These are phyloP conservation scores for Cercospora brassicicola DNA, from an alignment of 2,329 filamentous ascomycete genomes.

Conservation along the genomic window DNA sequence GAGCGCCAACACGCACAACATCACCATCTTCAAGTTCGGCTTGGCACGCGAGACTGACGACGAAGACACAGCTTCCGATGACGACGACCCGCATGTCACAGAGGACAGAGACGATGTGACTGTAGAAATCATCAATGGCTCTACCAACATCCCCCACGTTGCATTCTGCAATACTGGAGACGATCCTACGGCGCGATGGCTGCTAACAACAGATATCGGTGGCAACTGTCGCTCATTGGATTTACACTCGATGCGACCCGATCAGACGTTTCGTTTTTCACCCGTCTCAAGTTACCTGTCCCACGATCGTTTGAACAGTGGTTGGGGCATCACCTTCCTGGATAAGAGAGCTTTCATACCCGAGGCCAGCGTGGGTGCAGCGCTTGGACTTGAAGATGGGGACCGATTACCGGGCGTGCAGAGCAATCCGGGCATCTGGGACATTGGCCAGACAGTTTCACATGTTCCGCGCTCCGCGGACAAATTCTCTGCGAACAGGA, in stretches of 20 bases:
- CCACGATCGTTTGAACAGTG: constrained; percentile 37
- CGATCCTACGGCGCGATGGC: constrained; percentile 57
- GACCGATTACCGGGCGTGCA: constrained; percentile 25
- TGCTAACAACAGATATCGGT: constrained; percentile 58
- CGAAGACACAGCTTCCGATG: constrained; percentile 20
- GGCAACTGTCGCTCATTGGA: constrained; percentile 37
- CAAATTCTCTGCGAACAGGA: constrained; percentile 15
- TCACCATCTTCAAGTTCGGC: constrained; percentile 62
- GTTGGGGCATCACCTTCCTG: constrained; percentile 43
- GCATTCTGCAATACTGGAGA: constrained; percentile 60
- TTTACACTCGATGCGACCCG: constrained; percentile 26
- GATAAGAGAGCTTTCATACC: constrained; percentile 40
- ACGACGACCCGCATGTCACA: constrained; percentile 24
- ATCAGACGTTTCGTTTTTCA: constrained; percentile 33
- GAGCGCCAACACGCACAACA: constrained; percentile 67
- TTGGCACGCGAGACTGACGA: constrained; percentile 43
- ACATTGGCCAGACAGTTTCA: constrained; percentile 33
- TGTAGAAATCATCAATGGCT: constrained; percentile 35
- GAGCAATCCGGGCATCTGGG: constrained; percentile 30
- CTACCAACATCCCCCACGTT: constrained; percentile 58
- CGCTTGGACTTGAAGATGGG: constrained; percentile 30
- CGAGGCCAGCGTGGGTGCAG: constrained; percentile 25
- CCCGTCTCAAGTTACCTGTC: constrained; percentile 9
- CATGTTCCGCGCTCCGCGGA: constrained; percentile 25
- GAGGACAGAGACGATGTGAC: constrained; percentile 29